Base-by-base conservation (phyloP, 352 stramenopile genomes). In the Pythium periplocum region DNA sequence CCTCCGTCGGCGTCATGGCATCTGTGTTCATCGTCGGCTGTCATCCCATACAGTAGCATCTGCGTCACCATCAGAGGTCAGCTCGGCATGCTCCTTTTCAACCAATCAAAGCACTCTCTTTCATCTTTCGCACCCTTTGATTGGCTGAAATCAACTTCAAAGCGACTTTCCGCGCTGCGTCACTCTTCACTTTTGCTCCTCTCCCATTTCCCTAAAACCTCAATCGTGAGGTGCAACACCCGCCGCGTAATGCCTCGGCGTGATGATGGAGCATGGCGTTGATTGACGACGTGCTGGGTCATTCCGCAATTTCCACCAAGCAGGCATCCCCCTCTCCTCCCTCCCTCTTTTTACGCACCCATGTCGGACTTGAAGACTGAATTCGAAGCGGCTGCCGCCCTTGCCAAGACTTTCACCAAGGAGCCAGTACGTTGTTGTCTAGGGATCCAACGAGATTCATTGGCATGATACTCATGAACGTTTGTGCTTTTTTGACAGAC, bases 281-380 rank as follows among this genome's bases (percentile, higher is more conserved):
- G 45, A 44, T 43, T 54, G 11, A 5, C 36, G 34, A 3, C 30
- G 30, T 11, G 3, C 33, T 17, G 17, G 4, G 31, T 73, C 74
- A 85, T 75, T 83, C 67, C 37, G 53, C 61, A 66, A 75, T 79
- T 71, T 45, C 33, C 38, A 48, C 37, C 45, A 51, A 26, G 53
- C 44, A 4, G 26, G 40, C 50, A 39, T 41, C 33, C 40, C 35
- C 62, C 50, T 36, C 54, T 12, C 9, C 61, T 51, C 55, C 51
- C 58, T 36, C 47, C 53, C 51, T 59, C 17, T 33, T 32, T 40
- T 45, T 38, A 66, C 53, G 17, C 17, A 26, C 17, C 17, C 8
- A 95, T 94, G 84, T 90, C 82, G 65, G 78, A 90, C 73, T 70
- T 93, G 43, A 87, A 88, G 68, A 61, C 80, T 43, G 55, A 90